A percentile compares a stretch with the other conserved stretches of the same genome.
These are phyloP conservation scores for Amylocystis lapponica DNA, from an alignment of 768 basidiomycete genomes.

Conservation along the genomic window DNA sequence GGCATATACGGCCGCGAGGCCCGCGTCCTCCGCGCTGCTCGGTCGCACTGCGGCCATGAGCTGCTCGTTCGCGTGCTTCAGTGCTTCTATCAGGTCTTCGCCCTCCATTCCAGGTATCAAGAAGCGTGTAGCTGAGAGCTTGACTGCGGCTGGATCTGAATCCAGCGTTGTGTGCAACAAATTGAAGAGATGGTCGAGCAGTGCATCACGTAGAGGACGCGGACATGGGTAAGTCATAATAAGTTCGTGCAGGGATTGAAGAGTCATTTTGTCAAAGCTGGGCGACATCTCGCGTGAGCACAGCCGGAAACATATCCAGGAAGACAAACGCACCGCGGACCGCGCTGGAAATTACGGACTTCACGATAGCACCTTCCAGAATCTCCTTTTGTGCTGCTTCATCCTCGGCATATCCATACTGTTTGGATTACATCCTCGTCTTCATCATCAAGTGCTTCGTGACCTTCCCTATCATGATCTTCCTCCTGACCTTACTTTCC, in stretches of 20 bases:
- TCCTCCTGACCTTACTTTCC: too few relatives aligned
- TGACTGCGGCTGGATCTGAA: constrained; percentile 31
- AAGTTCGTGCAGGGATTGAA: constrained; percentile 38
- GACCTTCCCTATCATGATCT: too few relatives aligned
- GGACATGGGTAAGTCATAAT: constrained; percentile 39
- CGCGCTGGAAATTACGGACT: constrained; percentile 70
- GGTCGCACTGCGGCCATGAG: constrained; percentile 33
- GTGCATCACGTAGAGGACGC: constrained; percentile 29
- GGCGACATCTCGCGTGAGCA: constrained; percentile 4
- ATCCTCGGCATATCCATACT: constrained; percentile 40
- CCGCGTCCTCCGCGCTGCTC: constrained; percentile 16
- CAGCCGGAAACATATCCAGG: background rate
- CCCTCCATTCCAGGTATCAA: constrained; percentile 35
- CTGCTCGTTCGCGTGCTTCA: constrained; percentile 42
- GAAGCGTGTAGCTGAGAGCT: constrained; percentile 33
- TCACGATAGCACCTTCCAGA: constrained; percentile 76
- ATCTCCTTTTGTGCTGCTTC: constrained; percentile 59
- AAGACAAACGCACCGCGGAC: constrained; percentile 49
- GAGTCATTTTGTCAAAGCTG: constrained; percentile 36
- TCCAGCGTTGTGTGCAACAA: constrained; percentile 34
- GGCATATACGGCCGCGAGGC: constrained; percentile 34
- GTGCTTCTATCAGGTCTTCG: constrained; percentile 48
- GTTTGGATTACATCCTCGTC: constrained; percentile 23
- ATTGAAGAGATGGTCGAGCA: constrained; percentile 40
- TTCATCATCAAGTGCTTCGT: constrained; percentile 10